These are phyloP conservation scores for Paracamarosporium sp. DNA, from an alignment of 2,329 filamentous ascomycete species.

Conservation along the genomic window DNA sequence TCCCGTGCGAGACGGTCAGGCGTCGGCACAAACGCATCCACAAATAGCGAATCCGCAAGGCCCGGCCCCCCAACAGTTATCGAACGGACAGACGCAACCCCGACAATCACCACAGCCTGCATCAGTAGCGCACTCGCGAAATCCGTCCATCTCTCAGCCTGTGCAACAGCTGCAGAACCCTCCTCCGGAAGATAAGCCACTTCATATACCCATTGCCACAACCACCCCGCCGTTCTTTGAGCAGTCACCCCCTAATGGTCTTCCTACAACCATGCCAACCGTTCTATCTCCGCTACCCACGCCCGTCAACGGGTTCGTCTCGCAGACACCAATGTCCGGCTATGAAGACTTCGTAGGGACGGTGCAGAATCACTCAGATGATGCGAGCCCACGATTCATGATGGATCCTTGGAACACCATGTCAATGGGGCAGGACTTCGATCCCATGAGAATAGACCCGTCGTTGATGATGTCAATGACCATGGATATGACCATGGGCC, in stretches of 20 bases:
- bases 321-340: constrained; percentile 54
- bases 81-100: constrained; percentile 17
- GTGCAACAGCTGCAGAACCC: constrained; percentile 38
- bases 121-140: constrained; percentile 37
- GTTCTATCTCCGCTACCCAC: constrained; percentile 48
- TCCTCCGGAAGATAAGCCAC: constrained; percentile 41
- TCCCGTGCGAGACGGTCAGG: constrained; percentile 34
- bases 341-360: constrained; percentile 54
- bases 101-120: constrained; percentile 41
- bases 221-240: constrained; percentile 50
- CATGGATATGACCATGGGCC: constrained; percentile 53
- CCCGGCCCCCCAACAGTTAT: constrained; percentile 26
- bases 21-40: neutral
- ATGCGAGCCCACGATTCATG: constrained; percentile 55
- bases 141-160: constrained; percentile 40
- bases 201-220: constrained; percentile 34
- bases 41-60: neutral
- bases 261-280: constrained; percentile 30
- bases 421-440: constrained; percentile 53
- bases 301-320: constrained; percentile 49
- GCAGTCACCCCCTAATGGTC: constrained; percentile 45
- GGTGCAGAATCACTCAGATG: constrained; percentile 50
- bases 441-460: constrained; percentile 53
- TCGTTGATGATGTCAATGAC: constrained; percentile 54
- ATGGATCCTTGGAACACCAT: constrained; percentile 57